Percentiles rank a stretch among this genome's conserved stretches.
phyloP scores from a whole-genome alignment of 345 rosid genomes.

The Reutealis trisperma region DNA sequence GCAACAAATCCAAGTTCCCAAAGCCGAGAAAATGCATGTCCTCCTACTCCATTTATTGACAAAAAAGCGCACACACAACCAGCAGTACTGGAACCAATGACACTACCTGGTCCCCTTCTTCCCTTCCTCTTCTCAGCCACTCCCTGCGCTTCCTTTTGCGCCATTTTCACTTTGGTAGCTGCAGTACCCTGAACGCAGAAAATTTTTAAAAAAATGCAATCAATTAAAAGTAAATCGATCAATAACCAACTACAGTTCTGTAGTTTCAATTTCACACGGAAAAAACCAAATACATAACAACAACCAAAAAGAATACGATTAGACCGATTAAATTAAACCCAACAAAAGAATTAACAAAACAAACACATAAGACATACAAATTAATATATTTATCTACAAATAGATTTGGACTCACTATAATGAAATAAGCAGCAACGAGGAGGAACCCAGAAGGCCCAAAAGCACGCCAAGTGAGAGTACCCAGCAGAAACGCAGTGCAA shows the following conservation, averaged over 20 bases:
- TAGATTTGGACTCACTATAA: conserved; percentile 31
- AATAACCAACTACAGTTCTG: neutral
- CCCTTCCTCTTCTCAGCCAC: conserved; percentile 96
- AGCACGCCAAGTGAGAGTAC: conserved; percentile 95
- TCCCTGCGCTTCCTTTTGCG: conserved; percentile 93
- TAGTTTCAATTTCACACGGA: neutral
- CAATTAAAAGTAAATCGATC: neutral
- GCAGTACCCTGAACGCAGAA: conserved; percentile 72
- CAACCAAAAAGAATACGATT: too few relatives aligned
- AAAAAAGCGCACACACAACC: conserved; percentile 88
- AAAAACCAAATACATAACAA: neutral
- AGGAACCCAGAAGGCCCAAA: conserved; percentile 84
- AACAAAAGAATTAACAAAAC: neutral
- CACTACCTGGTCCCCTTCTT: conserved; percentile 94
- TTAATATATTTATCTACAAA: neutral
- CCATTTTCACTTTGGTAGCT: conserved; percentile 91
- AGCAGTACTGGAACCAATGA: conserved; percentile 97
- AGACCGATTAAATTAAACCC: neutral
- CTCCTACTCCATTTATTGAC: conserved; percentile 66
- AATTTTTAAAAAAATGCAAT: neutral
- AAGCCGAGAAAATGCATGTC: conserved; percentile 52
- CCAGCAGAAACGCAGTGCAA: conserved; percentile 81
- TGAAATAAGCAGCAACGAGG: conserved; percentile 79
- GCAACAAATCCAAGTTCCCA: conserved; percentile 89
- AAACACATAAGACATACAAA: neutral